Evolutionary conservation across 352 stramenopile genomes (phyloP), one percentile per base, ranked within the genome.

Genomic region (Blastocystis hominis): DNA sequence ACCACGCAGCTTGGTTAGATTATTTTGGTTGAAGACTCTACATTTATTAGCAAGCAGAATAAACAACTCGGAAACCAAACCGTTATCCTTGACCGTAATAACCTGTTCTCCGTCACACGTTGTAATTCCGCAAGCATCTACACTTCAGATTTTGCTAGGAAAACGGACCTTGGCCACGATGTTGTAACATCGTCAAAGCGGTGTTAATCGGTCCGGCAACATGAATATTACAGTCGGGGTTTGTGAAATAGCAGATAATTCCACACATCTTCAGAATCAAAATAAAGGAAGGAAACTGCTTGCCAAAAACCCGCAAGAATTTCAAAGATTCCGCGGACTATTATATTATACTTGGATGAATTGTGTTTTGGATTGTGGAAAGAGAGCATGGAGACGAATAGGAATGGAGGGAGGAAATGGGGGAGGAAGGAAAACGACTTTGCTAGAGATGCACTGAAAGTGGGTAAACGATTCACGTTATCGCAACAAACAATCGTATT

Each of bases 11-110:
- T 95, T 94, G 3, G 96, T 89, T 94, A 99, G 98, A 91, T 98
- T 94, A 91, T 98, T 95, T 89, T 97, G 94, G 89, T 97, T 97
- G 91, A 99, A 99, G 56, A 99, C 96, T 84, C 59, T 84, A n/a
- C 7, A 24, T 10, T 9, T 76, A 3, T 55, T 3, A n/a, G 2
- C 34, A 20, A 24, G n/a, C 34, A 30, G 55, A 3, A 7, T 34
- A 2, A 13, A 20, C n/a, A 10, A 76, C 64, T 76, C 64, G 15
- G 72, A 84, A 24, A 84, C 59, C 54, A 84, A 70, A 69, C 72
- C 72, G 72, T 84, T 84, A 40, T 84, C 72, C 59, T 84, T 84
- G 2, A 70, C 54, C 20, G 59, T 66, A 17, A 59, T n/a, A 34
- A 70, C 30, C 46, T 70, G 54, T 13, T 84, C 24, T 24, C 36